Evolutionary conservation across 2,329 filamentous ascomycete species (phyloP).

Genomic region (Lojkania enalia): DNA sequence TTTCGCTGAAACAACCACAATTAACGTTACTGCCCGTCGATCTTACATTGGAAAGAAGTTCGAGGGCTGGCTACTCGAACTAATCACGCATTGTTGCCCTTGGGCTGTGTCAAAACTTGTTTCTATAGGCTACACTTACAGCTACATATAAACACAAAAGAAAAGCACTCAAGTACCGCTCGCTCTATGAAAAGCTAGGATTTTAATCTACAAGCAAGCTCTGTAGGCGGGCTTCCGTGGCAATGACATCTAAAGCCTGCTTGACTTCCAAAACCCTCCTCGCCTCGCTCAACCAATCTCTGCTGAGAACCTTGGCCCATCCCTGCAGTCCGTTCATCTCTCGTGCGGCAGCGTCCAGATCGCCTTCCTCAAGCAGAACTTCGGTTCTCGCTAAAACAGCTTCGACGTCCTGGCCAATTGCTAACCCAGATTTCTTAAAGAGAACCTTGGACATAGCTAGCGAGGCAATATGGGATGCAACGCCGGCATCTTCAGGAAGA

Average conservation of each 20-base stretch:
- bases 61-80: too few relatives aligned
- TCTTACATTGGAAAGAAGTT: too few relatives aligned
- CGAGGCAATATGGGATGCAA: conserved; percentile 90
- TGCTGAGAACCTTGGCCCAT: conserved; percentile 93
- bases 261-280: conserved; percentile 91
- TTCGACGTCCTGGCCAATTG: conserved; percentile 87
- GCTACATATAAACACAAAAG: conserved; percentile 14
- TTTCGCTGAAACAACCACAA: too few relatives aligned
- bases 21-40: too few relatives aligned
- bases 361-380: conserved; percentile 86
- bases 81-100: too few relatives aligned
- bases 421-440: conserved; percentile 83
- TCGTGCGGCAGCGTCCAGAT: conserved; percentile 85
- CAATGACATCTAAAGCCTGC: conserved; percentile 94
- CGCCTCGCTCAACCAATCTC: conserved; percentile 91
- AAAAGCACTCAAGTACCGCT: conserved; percentile 3
- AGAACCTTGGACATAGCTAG: conserved; percentile 89
- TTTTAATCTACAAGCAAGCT: conserved; percentile 77
- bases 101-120: too few relatives aligned
- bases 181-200: not conserved
- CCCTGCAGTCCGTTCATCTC: conserved; percentile 93
- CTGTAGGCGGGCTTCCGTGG: conserved; percentile 85
- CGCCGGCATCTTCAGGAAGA: conserved; percentile 88
- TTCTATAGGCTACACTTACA: conserved; percentile 11
- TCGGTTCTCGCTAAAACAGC: conserved; percentile 89